A percentile compares a stretch with the other conserved stretches of the same genome.
These are phyloP conservation scores for Spinellus fusiger DNA, from an alignment of 192 early-diverging fungal genomes.

Conservation along the genomic window DNA sequence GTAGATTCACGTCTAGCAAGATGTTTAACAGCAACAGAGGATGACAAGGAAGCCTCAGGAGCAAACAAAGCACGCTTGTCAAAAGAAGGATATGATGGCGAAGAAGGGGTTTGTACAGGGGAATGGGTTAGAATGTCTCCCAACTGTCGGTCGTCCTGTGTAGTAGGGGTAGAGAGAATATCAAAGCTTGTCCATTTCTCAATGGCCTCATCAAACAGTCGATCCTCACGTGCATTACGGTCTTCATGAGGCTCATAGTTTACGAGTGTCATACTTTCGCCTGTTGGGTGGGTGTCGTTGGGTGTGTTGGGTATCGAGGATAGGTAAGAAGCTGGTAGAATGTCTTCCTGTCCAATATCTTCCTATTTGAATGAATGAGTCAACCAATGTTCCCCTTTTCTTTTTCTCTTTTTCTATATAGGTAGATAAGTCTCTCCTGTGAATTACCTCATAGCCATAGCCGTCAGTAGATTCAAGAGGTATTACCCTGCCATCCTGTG, in stretches of 20 bases:
- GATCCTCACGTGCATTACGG: background rate
- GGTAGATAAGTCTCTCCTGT: background rate
- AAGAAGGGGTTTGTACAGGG: background rate
- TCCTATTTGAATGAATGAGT: too few relatives aligned
- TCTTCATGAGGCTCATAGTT: background rate
- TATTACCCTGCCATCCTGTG: slow-evolving; percentile 13
- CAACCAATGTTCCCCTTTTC: too few relatives aligned
- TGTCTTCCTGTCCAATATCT: background rate
- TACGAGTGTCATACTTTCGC: background rate
- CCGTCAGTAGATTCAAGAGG: background rate
- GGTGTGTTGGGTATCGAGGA: background rate
- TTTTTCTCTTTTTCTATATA: too few relatives aligned
- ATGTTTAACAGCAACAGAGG: background rate
- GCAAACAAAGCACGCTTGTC: background rate
- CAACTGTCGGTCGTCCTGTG: background rate
- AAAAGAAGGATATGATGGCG: background rate
- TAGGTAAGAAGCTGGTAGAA: background rate
- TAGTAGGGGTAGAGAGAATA: background rate
- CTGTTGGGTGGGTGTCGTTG: background rate
- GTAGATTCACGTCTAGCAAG: background rate
- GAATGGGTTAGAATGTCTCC: background rate
- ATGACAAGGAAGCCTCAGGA: background rate
- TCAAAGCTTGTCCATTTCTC: slow-evolving; percentile 21
- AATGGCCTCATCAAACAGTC: slow-evolving; percentile 12
- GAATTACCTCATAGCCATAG: background rate